Conservation (phyloP, 2,329 filamentous ascomycete genomes). For the Fusarium albosuccineum region DNA sequence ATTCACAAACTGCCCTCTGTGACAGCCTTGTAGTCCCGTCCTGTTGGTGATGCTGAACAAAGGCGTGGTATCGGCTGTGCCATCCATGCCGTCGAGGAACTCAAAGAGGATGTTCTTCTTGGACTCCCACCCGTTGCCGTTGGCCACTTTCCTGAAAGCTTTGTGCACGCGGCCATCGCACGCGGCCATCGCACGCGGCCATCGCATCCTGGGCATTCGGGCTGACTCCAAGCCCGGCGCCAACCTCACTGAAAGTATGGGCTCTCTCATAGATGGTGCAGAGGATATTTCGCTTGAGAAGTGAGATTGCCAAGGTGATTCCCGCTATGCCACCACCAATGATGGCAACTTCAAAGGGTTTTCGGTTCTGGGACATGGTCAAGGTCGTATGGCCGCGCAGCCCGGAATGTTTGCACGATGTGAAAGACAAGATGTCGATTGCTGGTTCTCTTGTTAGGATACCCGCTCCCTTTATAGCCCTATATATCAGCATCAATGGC, state of each 20-base stretch:
- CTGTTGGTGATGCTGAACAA: not conserved
- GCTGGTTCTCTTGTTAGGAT: no score
- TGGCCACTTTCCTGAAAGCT: not conserved
- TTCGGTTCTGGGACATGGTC: not conserved
- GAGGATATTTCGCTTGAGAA: not conserved
- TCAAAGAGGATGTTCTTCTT: conserved; percentile 3
- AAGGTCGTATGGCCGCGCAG: no score
- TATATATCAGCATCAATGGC: no score
- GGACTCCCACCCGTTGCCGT: conserved; percentile 5
- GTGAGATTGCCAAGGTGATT: not conserved
- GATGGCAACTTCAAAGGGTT: conserved; percentile 6
- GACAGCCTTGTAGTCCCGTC: not conserved
- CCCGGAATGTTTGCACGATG: no score
- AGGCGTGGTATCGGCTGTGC: not conserved
- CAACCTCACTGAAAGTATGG: not conserved
- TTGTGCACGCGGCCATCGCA: not conserved
- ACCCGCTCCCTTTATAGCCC: no score
- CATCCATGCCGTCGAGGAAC: not conserved
- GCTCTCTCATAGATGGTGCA: conserved; percentile 3
- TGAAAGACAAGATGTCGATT: no score
- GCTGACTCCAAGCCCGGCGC: not conserved
- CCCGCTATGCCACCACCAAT: conserved; percentile 4
- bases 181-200: not conserved
- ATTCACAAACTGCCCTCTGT: not conserved
- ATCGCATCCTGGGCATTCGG: not conserved